These are phyloP conservation scores for Podila horticola DNA, from an alignment of 192 early-diverging fungal genomes.

Conservation along the genomic window DNA sequence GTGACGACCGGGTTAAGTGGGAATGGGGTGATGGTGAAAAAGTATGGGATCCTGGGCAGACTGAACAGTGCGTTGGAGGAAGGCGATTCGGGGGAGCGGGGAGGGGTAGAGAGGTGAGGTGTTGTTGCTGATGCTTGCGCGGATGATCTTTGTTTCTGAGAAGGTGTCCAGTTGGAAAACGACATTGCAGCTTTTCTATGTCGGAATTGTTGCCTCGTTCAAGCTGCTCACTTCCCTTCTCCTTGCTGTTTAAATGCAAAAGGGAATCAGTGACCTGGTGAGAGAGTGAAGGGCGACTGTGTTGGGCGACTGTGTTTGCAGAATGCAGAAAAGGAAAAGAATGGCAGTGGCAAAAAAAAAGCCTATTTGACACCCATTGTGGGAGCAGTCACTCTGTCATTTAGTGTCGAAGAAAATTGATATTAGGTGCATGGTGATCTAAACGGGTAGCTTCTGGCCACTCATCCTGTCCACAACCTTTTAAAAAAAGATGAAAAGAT, in stretches of 20 bases:
- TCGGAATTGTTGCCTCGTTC: neutral
- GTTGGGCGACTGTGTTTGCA: neutral
- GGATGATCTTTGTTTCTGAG: conserved; percentile 4
- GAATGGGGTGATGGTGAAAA: conserved; percentile 33
- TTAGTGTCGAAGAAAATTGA: too few species aligned
- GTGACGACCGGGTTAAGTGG: conserved; percentile 9
- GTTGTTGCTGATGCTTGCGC: neutral
- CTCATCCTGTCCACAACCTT: conserved; percentile 64
- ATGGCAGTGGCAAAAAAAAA: neutral
- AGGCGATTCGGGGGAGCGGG: conserved; percentile 1
- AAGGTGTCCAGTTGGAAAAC: neutral
- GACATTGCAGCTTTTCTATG: neutral
- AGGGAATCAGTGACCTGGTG: neutral
- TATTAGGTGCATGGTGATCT: neutral
- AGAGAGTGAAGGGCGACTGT: neutral
- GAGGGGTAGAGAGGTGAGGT: neutral
- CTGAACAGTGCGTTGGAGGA: conserved; percentile 19
- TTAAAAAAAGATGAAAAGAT: neutral
- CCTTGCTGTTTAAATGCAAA: neutral
- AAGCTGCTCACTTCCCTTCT: neutral
- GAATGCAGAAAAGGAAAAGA: neutral
- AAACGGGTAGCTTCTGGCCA: conserved; percentile 70
- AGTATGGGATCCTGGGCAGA: conserved; percentile 42
- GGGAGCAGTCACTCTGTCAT: too few species aligned
- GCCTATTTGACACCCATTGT: too few species aligned